Conservation (phyloP, 768 basidiomycete genomes). For the Hygrocybe punicea region DNA sequence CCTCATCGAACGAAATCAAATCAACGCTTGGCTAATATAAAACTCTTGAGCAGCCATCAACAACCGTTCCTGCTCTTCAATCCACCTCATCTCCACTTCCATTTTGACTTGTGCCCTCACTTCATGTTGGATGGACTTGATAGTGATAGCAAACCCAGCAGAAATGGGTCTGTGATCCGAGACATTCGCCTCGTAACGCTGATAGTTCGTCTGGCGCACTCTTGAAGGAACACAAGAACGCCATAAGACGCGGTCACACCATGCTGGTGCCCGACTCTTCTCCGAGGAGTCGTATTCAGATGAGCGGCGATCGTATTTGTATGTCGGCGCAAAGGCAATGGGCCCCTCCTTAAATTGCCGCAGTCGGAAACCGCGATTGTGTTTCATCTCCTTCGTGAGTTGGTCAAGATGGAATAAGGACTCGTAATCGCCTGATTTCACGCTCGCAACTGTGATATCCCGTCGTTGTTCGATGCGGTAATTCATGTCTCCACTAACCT, state of each 20-base stretch:
- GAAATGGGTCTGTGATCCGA: constrained; percentile 91
- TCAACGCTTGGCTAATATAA: constrained; percentile 36
- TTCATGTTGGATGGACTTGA: constrained; percentile 67
- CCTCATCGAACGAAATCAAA: too few species aligned
- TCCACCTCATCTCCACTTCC: constrained; percentile 58
- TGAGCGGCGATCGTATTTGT: constrained; percentile 87
- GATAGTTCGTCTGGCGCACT: constrained; percentile 67
- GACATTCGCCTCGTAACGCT: constrained; percentile 79
- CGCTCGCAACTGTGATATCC: constrained; percentile 70
- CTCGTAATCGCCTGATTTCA: constrained; percentile 63
- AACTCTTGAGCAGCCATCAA: constrained; percentile 41
- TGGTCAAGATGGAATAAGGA: constrained; percentile 78
- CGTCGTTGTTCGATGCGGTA: constrained; percentile 94
- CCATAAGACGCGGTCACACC: constrained; percentile 95
- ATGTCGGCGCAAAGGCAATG: constrained; percentile 83
- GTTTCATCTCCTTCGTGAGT: constrained; percentile 81
- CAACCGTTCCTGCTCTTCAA: constrained; percentile 41
- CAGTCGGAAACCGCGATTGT: constrained; percentile 83
- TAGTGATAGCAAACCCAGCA: constrained; percentile 66
- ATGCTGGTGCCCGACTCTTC: constrained; percentile 86
- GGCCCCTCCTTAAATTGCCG: constrained; percentile 79
- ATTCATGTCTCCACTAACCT: constrained; percentile 94
- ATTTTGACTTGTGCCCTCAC: constrained; percentile 54
- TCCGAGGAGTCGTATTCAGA: constrained; percentile 83
- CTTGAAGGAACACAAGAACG: constrained; percentile 53